Evolutionary conservation across 73 alveolate species (phyloP).

Genomic region (Tetrahymena thermophila): DNA sequence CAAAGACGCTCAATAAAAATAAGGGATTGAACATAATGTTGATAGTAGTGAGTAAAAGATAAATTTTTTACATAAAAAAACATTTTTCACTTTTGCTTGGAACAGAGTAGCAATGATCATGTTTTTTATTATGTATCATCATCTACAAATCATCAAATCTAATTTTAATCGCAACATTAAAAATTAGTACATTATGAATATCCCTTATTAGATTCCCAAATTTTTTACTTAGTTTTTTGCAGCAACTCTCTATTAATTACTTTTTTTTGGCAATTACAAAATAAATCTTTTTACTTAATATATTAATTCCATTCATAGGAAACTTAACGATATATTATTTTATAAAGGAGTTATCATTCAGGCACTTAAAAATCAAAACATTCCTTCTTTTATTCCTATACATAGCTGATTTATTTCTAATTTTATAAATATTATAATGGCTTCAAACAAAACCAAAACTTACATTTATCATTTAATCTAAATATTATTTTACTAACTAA

Average conservation of each 20-base stretch:
- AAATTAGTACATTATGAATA: background rate
- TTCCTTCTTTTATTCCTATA: background rate
- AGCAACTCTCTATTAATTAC: background rate
- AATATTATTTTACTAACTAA: background rate
- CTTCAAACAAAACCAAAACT: background rate
- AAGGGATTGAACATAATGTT: background rate
- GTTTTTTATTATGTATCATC: background rate
- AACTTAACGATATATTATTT: too few relatives aligned
- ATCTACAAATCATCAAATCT: background rate
- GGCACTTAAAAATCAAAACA: background rate
- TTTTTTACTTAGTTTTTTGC: background rate
- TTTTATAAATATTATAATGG: background rate
- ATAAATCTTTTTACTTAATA: background rate
- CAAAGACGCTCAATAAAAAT: background rate
- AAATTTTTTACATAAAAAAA: background rate
- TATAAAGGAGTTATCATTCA: background rate
- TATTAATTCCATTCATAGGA: too few relatives aligned
- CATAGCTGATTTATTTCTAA: background rate
- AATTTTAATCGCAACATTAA: background rate
- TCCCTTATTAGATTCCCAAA: background rate
- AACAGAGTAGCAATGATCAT: background rate
- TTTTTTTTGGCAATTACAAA: background rate
- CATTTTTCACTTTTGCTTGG: background rate
- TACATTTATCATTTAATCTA: background rate
- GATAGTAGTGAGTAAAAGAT: background rate